A percentile compares a stretch with the other conserved stretches of the same genome.
Evolutionary conservation across 106 monocot genomes (phyloP).

Genomic region (Amphibolis antarctica): DNA sequence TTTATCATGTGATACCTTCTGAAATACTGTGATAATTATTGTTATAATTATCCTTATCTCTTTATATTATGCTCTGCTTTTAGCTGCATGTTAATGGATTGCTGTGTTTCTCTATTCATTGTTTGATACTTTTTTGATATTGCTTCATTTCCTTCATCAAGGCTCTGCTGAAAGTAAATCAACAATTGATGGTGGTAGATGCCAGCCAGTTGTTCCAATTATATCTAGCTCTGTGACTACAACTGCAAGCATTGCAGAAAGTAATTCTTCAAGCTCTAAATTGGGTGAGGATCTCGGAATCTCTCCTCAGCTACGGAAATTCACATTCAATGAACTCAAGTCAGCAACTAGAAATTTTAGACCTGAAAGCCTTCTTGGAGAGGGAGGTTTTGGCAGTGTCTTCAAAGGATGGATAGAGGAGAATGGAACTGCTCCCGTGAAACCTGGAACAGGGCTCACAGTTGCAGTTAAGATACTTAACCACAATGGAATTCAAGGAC

Average conservation of each 20-base stretch:
- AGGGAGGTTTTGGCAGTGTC: conserved; percentile 40
- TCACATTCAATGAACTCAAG: conserved; percentile 35
- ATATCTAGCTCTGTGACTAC: conserved; percentile 21
- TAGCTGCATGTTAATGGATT: neutral
- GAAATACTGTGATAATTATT: neutral
- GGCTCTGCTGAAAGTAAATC: conserved; percentile 17
- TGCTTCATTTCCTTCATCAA: neutral
- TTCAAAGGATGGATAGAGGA: conserved; percentile 45
- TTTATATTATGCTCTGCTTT: neutral
- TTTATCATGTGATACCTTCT: neutral
- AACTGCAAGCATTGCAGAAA: conserved; percentile 29
- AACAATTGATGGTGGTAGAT: conserved; percentile 25
- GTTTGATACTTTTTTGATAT: neutral
- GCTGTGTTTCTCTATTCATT: neutral
- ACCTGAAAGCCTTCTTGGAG: conserved; percentile 38
- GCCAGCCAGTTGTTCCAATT: conserved; percentile 14
- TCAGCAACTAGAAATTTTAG: conserved; percentile 31
- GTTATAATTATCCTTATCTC: neutral
- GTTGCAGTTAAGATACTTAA: conserved; percentile 40
- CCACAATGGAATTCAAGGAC: conserved; percentile 36
- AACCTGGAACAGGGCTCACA: conserved; percentile 38
- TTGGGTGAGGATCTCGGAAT: conserved; percentile 17
- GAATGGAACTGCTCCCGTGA: conserved; percentile 40
- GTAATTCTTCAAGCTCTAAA: conserved; percentile 26
- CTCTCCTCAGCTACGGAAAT: conserved; percentile 25